These are phyloP conservation scores for Dacryopinax spathularia DNA, from an alignment of 768 basidiomycete genomes.

Conservation along the genomic window DNA sequence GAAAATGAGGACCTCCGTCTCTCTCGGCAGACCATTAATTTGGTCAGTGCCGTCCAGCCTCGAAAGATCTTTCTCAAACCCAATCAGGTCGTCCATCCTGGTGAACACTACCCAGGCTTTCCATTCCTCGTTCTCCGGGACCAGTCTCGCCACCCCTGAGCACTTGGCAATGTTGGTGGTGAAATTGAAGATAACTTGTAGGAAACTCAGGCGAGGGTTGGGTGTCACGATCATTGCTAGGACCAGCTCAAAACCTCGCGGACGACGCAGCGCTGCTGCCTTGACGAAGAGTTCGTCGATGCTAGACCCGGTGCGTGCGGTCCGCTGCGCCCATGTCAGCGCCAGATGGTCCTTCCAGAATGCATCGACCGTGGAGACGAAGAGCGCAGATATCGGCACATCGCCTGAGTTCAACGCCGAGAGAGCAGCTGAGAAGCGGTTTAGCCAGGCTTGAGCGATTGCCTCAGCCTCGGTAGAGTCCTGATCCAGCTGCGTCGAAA, in stretches of 20 bases:
- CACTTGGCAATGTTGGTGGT: constrained; percentile 33
- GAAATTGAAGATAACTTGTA: constrained; percentile 45
- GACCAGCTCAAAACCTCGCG: constrained; percentile 1
- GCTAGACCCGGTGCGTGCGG: constrained; percentile 28
- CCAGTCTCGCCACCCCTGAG: constrained; percentile 40
- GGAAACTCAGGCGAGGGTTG: constrained; percentile 32
- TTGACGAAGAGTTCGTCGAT: constrained; percentile 33
- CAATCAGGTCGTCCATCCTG: constrained; percentile 41
- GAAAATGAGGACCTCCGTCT: constrained; percentile 37
- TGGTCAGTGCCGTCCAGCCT: not conserved
- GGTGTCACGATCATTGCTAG: not conserved
- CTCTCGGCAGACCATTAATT: not conserved
- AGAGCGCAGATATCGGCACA: not conserved
- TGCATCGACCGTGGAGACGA: constrained; percentile 13
- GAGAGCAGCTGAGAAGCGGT: not conserved
- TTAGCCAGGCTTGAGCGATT: not conserved
- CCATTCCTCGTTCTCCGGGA: constrained; percentile 42
- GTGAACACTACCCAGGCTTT: constrained; percentile 48
- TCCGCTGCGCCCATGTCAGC: constrained; percentile 48
- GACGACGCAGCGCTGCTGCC: constrained; percentile 6
- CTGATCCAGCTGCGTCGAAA: not conserved
- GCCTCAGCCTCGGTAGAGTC: not conserved
- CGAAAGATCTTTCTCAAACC: constrained; percentile 12
- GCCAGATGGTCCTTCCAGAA: constrained; percentile 51
- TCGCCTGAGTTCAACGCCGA: not conserved